A percentile compares a stretch with the other conserved stretches of the same genome.
phyloP scores from a whole-genome alignment of 2,329 filamentous ascomycete species.

The Verticillium dahliae region DNA sequence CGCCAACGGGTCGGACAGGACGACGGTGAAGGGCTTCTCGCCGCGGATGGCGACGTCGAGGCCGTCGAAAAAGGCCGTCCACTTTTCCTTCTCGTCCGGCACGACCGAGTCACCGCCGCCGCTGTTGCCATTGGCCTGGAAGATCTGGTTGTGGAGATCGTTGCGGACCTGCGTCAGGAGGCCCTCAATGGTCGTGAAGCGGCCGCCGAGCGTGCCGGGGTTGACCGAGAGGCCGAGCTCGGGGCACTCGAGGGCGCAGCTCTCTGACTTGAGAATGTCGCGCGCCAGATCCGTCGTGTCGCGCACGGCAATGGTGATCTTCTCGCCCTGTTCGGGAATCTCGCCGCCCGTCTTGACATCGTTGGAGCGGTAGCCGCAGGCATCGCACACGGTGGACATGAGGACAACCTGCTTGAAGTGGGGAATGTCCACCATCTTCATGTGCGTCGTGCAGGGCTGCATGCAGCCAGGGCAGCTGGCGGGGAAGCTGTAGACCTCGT shows the following conservation, averaged over 20 bases:
- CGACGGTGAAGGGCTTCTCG: slow-evolving; percentile 71
- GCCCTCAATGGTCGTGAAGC: slow-evolving; percentile 95
- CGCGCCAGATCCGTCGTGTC: slow-evolving; percentile 66
- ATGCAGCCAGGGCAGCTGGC: slow-evolving; percentile 87
- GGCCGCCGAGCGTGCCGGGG: slow-evolving; percentile 87
- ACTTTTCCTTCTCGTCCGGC: slow-evolving; percentile 58
- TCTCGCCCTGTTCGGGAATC: slow-evolving; percentile 78
- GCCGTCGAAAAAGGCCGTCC: slow-evolving; percentile 73
- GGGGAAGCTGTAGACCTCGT: slow-evolving; percentile 90
- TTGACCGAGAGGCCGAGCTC: slow-evolving; percentile 84
- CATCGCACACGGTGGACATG: slow-evolving; percentile 88
- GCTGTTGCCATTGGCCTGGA: slow-evolving; percentile 59
- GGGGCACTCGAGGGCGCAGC: slow-evolving; percentile 77
- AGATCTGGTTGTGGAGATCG: slow-evolving; percentile 83
- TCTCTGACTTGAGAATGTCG: slow-evolving; percentile 94
- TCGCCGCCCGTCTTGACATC: slow-evolving; percentile 97
- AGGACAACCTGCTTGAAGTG: slow-evolving; percentile 97
- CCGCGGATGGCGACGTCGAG: slow-evolving; percentile 76
- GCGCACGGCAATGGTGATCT: slow-evolving; percentile 70
- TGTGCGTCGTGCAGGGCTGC: slow-evolving; percentile 80
- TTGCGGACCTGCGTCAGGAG: slow-evolving; percentile 87
- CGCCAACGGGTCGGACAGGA: slow-evolving; percentile 82
- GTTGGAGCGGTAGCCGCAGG: slow-evolving; percentile 90
- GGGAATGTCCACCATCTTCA: slow-evolving; percentile 98
- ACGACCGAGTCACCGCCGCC: slow-evolving; percentile 68